These are phyloP conservation scores for Dendrobium catenatum DNA, from an alignment of 106 monocot genomes.

Conservation along the genomic window DNA sequence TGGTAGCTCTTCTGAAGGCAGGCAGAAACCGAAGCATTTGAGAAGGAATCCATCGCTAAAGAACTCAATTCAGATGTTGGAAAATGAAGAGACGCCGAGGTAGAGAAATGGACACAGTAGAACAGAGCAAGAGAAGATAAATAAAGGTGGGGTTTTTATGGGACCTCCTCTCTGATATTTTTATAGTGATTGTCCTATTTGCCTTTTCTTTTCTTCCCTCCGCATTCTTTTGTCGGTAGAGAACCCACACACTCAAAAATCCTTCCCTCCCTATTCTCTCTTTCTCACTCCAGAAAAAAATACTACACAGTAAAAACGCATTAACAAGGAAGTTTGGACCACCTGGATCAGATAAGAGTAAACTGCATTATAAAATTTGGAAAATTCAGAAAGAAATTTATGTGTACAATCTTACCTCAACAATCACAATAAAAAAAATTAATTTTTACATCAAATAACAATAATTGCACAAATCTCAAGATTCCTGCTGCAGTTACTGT, in stretches of 20 bases:
- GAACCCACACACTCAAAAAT: constrained; percentile 4
- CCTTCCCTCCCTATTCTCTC: constrained; percentile 7
- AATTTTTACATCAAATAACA: no score
- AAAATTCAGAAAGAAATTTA: no score
- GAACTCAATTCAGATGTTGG: background rate
- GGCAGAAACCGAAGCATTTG: constrained; percentile 14
- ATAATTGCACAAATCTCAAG: no score
- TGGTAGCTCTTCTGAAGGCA: background rate
- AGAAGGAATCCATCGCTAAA: constrained; percentile 22
- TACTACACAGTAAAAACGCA: background rate
- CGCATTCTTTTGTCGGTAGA: constrained; percentile 21
- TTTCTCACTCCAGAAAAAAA: background rate
- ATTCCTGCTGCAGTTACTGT: no score
- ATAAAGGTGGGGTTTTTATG: background rate
- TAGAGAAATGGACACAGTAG: constrained; percentile 12
- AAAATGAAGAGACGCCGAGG: background rate
- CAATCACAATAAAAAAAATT: no score
- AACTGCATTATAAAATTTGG: no score
- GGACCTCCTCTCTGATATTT: background rate
- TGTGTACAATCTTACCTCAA: no score
- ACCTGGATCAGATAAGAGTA: no score
- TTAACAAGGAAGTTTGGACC: background rate
- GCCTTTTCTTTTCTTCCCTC: constrained; percentile 4
- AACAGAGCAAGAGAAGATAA: background rate
- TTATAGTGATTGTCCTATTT: background rate